Conservation (phyloP, 75 land plant genomes). For the Selaginella tamariscina region DNA sequence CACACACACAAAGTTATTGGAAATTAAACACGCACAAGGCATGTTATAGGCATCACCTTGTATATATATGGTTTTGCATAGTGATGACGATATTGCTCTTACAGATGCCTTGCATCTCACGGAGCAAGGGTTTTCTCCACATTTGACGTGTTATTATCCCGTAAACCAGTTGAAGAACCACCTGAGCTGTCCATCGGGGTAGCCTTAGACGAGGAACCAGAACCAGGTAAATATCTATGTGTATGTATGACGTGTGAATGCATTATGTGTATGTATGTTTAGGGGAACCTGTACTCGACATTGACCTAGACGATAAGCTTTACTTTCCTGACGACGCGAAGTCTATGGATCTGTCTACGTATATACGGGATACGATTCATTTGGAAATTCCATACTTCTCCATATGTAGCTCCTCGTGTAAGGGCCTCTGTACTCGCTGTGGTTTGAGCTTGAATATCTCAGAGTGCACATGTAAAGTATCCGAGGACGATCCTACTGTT, state of each 20-base stretch:
- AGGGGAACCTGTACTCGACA: constrained; percentile 29
- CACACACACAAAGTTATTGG: no score
- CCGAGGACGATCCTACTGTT: background rate
- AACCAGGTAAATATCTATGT: no score
- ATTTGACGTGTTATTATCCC: constrained; percentile 53
- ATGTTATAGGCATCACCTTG: background rate
- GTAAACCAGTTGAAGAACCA: constrained; percentile 51
- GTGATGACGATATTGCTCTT: background rate
- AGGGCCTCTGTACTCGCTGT: constrained; percentile 66
- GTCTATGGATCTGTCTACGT: constrained; percentile 75
- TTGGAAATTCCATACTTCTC: constrained; percentile 61
- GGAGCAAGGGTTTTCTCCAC: constrained; percentile 56
- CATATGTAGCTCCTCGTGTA: constrained; percentile 50
- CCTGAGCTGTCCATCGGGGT: constrained; percentile 39
- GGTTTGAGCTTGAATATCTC: constrained; percentile 64
- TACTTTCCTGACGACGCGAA: constrained; percentile 69
- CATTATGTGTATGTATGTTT: no score
- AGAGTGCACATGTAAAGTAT: constrained; percentile 28
- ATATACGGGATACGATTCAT: constrained; percentile 73
- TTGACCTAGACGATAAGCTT: constrained; percentile 68
- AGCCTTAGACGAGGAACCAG: constrained; percentile 31
- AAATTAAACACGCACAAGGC: no score
- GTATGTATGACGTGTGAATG: no score
- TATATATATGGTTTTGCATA: background rate
- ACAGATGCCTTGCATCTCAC: constrained; percentile 60